Percentiles rank a stretch among this genome's conserved stretches.
Conservation (phyloP, 2,329 filamentous ascomycete species). For the Zymoseptoria pseudotritici region DNA sequence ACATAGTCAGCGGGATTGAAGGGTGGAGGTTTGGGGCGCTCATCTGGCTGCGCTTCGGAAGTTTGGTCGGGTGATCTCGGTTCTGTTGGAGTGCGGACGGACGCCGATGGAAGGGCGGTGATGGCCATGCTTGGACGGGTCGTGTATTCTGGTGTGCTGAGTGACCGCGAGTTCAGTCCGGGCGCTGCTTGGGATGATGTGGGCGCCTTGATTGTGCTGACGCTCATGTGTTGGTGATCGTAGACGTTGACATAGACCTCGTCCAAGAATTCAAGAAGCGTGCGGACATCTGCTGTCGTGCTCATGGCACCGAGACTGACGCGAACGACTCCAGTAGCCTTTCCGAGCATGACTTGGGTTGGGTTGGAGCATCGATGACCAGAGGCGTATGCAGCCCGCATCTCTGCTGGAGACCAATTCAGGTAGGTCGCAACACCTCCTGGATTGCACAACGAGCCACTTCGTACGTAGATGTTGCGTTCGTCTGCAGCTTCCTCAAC, state of each 20-base stretch:
- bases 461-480: conserved; percentile 52
- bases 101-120: conserved; percentile 9
- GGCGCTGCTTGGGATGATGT: background rate
- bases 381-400: conserved; percentile 47
- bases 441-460: conserved; percentile 51
- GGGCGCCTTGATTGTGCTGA: background rate
- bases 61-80: conserved; percentile 12
- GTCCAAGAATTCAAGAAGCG: conserved; percentile 47
- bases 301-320: conserved; percentile 57
- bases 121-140: conserved; percentile 9
- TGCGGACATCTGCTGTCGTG: conserved; percentile 49
- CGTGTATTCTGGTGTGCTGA: background rate
- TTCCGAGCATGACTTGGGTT: conserved; percentile 46
- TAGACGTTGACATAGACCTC: conserved; percentile 21
- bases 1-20: conserved; percentile 28
- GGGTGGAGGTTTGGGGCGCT: conserved; percentile 20
- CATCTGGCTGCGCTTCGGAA: conserved; percentile 9
- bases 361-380: conserved; percentile 53
- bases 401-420: conserved; percentile 47
- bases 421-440: conserved; percentile 43
- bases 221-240: background rate
- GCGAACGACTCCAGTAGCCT: conserved; percentile 54
- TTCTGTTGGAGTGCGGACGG: conserved; percentile 10
- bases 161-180: conserved; percentile 1
- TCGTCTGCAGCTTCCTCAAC: conserved; percentile 54